Base-by-base conservation (phyloP, 176 grass and related monocot genomes). In the Triticum timopheevii region DNA sequence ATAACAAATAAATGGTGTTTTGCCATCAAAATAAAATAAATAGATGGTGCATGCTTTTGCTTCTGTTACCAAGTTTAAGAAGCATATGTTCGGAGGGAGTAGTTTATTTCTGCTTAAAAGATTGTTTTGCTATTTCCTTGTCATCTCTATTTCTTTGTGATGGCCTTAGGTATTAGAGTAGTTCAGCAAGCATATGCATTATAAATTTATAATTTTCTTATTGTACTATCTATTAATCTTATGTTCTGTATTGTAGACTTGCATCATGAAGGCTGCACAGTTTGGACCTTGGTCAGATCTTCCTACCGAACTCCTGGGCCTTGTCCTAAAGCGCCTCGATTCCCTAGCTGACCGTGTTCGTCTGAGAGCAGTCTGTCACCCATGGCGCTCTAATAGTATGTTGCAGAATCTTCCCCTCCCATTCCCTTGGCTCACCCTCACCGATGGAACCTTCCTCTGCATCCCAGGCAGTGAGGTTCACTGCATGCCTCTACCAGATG, bases 381-480 rank as follows among this genome's bases (percentile, higher is more conserved):
- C 66, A 42, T 86, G 84, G 76, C 49, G 34, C 3, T 67, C 33
- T 52, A n/a, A 33, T 31, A 66, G 19, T 6, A 3, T 2, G 10
- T 27, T 49, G 6, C 31, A 69, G 34, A 16, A 33, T 1, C 17
- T 86, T 4, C 34, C 27, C 7, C 3, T 36, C 8, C 34, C 64
- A 27, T 34, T 70, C 66, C 84, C 84, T 20, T 86, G 84, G 84
- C 65, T 80, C 35, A 36, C 4, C 8, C 84, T 86, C 66, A 35
- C 6, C 1, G 66, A 86, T 42, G 76, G 66, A 3, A 80, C 50
- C 19, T 86, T 80, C 54, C 52, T 86, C 19, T 25, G 20, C 66
- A 30, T 86, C 20, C 52, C 66, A 1, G 5, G 50, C 50, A 54
- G 50, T 54, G 50, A 54, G 50, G 16, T 54, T 54, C 50, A 54